Evolutionary conservation across 2,329 filamentous ascomycete species (phyloP).

Genomic region (Didymosphaeria variabile): DNA sequence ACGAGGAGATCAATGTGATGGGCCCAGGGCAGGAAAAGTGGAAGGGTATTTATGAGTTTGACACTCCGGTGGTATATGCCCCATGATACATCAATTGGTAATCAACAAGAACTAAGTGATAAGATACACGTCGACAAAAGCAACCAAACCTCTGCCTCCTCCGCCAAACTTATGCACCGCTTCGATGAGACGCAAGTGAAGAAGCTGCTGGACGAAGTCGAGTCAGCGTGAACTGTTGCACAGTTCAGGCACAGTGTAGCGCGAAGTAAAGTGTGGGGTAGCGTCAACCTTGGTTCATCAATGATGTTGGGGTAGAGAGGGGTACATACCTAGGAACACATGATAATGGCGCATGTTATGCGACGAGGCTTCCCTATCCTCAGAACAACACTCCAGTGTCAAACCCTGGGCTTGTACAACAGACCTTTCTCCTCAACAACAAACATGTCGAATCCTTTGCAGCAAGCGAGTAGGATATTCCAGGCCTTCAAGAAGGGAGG

Average conservation of each 20-base stretch:
- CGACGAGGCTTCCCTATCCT: neutral
- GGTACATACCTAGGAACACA: constrained; percentile 19
- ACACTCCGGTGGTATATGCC: constrained; percentile 77
- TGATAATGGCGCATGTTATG: constrained; percentile 24
- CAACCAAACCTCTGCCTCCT: constrained; percentile 62
- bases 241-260: neutral
- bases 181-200: constrained; percentile 74
- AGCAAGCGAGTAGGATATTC: constrained; percentile 63
- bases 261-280: constrained; percentile 11
- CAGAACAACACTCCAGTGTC: neutral
- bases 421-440: constrained; percentile 1
- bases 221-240: constrained; percentile 18
- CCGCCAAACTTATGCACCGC: constrained; percentile 79
- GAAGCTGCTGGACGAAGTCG: constrained; percentile 70
- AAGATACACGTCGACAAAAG: constrained; percentile 70
- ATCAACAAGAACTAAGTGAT: neutral
- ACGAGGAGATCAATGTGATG: constrained; percentile 75
- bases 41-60: constrained; percentile 80
- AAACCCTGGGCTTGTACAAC: neutral
- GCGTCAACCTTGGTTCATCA: neutral
- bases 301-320: constrained; percentile 4
- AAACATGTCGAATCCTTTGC: constrained; percentile 55
- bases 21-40: constrained; percentile 69
- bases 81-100: neutral
- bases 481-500: constrained; percentile 60